Evolutionary conservation across 805 yeast species (phyloP).

Genomic region (Candida chauliodis): DNA sequence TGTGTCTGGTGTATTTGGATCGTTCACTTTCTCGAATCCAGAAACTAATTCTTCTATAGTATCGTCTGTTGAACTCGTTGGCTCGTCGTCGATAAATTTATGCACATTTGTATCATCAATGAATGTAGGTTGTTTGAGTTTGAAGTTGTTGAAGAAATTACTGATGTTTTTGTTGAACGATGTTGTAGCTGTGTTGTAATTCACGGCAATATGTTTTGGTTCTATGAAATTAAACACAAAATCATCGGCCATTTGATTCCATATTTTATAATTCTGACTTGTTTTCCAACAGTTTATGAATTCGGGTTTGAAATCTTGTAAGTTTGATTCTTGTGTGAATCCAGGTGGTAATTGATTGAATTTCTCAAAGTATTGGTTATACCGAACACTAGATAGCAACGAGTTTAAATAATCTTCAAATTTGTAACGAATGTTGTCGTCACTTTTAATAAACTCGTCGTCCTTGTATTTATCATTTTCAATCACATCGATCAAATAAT

Average conservation of each 20-base stretch:
- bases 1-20: not conserved
- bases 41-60: slow-evolving; percentile 4
- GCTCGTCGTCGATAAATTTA: slow-evolving; percentile 16
- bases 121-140: slow-evolving; percentile 11
- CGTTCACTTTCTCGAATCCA: slow-evolving; percentile 7
- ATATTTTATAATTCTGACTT: slow-evolving; percentile 35
- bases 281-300: slow-evolving; percentile 32
- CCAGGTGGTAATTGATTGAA: slow-evolving; percentile 42
- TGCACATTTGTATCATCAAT: slow-evolving; percentile 19
- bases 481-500: slow-evolving; percentile 36
- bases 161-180: slow-evolving; percentile 14
- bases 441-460: slow-evolving; percentile 43
- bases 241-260: slow-evolving; percentile 41
- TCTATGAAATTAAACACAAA: slow-evolving; percentile 41
- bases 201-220: slow-evolving; percentile 30
- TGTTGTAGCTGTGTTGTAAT: slow-evolving; percentile 10
- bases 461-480: slow-evolving; percentile 23
- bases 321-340: slow-evolving; percentile 24
- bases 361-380: slow-evolving; percentile 50
- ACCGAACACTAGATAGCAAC: slow-evolving; percentile 68
- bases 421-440: slow-evolving; percentile 81
- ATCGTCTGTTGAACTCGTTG: not conserved
- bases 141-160: slow-evolving; percentile 24
- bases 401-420: slow-evolving; percentile 89
- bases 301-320: slow-evolving; percentile 26